phyloP scores from a whole-genome alignment of 495 filamentous ascomycete species.

The Xylaria cubensis region DNA sequence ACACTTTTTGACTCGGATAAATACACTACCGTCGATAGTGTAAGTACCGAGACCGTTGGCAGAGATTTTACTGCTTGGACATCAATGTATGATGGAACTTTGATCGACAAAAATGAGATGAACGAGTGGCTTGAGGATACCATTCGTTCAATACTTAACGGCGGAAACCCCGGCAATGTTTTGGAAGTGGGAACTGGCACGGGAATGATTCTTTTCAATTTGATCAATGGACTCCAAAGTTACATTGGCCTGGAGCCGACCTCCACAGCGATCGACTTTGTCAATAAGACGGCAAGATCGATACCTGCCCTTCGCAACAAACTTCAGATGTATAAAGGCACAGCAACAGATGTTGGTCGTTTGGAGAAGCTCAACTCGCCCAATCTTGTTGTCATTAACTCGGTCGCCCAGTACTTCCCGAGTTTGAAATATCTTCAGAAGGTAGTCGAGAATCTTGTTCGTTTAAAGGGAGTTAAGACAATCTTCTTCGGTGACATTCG shows the following conservation, averaged over 20 bases:
- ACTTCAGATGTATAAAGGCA: conserved; percentile 1
- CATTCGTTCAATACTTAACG: conserved; percentile 21
- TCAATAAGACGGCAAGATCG: conserved; percentile 8
- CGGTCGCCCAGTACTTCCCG: conserved; percentile 26
- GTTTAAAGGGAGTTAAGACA: conserved; percentile 18
- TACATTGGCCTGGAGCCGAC: conserved; percentile 33
- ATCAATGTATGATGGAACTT: conserved; percentile 28
- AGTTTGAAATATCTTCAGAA: conserved; percentile 25
- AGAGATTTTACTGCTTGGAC: conserved; percentile 28
- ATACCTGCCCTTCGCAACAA: background rate
- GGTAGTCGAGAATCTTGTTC: conserved; percentile 25
- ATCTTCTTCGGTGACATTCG: conserved; percentile 35
- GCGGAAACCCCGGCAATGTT: conserved; percentile 23
- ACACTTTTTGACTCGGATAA: background rate
- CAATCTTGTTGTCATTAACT: conserved; percentile 6
- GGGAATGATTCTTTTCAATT: conserved; percentile 35
- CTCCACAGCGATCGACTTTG: conserved; percentile 12
- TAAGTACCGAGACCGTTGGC: conserved; percentile 11
- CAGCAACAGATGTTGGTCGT: conserved; percentile 11
- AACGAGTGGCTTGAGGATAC: conserved; percentile 30
- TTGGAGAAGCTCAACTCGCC: conserved; percentile 2
- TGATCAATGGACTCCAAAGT: conserved; percentile 19
- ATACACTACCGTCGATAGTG: conserved; percentile 12
- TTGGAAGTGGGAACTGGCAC: conserved; percentile 34
- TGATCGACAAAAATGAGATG: conserved; percentile 28